These are phyloP conservation scores for Blastosporella zonata DNA, from an alignment of 1,284 basidiomycete genomes.

Conservation along the genomic window DNA sequence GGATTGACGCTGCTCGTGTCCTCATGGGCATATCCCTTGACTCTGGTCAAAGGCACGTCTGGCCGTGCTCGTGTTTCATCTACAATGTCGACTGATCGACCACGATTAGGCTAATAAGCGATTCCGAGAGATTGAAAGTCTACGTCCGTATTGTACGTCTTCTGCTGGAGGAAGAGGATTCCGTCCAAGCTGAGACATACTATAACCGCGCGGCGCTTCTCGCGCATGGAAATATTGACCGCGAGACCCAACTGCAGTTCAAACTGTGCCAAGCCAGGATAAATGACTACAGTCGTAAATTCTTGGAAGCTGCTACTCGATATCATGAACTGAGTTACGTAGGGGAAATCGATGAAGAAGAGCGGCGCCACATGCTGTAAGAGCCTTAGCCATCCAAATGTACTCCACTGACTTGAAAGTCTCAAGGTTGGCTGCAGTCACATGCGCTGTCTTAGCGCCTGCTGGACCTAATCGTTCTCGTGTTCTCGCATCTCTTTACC, in stretches of 20 bases:
- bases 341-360: slow-evolving; percentile 85
- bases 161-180: slow-evolving; percentile 93
- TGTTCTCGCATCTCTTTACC: slow-evolving; percentile 86
- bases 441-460: slow-evolving; percentile 94
- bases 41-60: slow-evolving; percentile 76
- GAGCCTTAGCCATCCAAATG: slow-evolving; percentile 25
- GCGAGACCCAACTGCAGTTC: slow-evolving; percentile 76
- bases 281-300: slow-evolving; percentile 88
- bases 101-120: slow-evolving; percentile 59
- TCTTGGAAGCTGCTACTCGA: slow-evolving; percentile 90
- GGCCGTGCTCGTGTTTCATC: not conserved
- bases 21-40: slow-evolving; percentile 91
- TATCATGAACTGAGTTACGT: slow-evolving; percentile 95
- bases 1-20: slow-evolving; percentile 87
- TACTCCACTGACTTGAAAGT: slow-evolving; percentile 8
- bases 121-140: slow-evolving; percentile 85
- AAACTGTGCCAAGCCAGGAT: slow-evolving; percentile 92
- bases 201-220: slow-evolving; percentile 95
- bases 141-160: slow-evolving; percentile 95
- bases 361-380: slow-evolving; percentile 83
- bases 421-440: slow-evolving; percentile 82
- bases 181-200: slow-evolving; percentile 92
- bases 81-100: slow-evolving; percentile 7
- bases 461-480: slow-evolving; percentile 95
- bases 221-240: slow-evolving; percentile 69